Evolutionary conservation across 805 yeast genomes (phyloP), one percentile per base, ranked within the genome.

Genomic region (Saccharomycopsis guyanensis): DNA sequence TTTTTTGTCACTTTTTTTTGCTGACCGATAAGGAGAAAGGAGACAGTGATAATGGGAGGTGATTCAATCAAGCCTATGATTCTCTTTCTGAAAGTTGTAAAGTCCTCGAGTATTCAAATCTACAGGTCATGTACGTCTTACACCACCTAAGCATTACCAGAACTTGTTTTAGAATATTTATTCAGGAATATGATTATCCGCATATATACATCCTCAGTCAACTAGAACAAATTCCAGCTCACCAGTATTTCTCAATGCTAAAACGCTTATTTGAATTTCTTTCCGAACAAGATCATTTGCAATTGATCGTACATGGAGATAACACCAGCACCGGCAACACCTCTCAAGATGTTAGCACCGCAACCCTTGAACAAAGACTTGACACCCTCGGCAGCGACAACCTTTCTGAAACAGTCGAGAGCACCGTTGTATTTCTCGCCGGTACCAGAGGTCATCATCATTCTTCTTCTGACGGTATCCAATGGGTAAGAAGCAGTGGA

Each of bases 291-390:
- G 80, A 88, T 81, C 75, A 88, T 72, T 78, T 88, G 96, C 71
- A 88, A 77, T 78, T 88, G 95, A 74, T 89, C 97, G 79, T 89
- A 88, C 80, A 89, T 66, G 77, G 97, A 88, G 72, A 88, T 86
- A 65, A 89, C 97, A 86, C 96, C 96, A 68, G 97, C 97, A 82
- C 96, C 95, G 73, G 97, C 97, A 69, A 88, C 96, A 86, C 96
- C 96, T 84, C 97, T 88, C 74, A 88, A 80, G 81, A 88, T 88
- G 93, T 88, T 88, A 72, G 97, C 96, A 82, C 91, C 96, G 75
- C 96, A 88, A 79, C 97, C 97, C 82, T 86, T 89, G 91, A 88
- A 88, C 73, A 88, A 78, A 63, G 97, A 86, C 53, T 67, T 64
- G 63, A 86, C 72, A 86, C 97, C 97, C 75, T 89, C 96, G 68